Evolutionary conservation across 2,329 filamentous ascomycete species (phyloP).

Genomic region (Trichocomaceae sp.): DNA sequence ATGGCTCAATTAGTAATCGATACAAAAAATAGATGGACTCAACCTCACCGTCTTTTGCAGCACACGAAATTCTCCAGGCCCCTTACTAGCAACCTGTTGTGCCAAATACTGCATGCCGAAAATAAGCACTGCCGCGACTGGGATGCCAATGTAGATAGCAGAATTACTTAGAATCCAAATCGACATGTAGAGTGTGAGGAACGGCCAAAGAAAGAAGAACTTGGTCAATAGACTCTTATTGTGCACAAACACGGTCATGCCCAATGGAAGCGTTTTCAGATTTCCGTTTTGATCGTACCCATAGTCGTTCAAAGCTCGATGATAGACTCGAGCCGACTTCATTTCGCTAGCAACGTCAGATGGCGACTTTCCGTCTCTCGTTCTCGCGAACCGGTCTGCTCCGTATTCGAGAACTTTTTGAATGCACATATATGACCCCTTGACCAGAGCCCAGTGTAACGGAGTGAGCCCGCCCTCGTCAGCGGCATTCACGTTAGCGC

Average conservation of each 20-base stretch:
- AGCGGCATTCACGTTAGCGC: constrained; percentile 80
- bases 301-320: constrained; percentile 71
- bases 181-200: constrained; percentile 64
- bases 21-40: not conserved
- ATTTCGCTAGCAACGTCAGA: constrained; percentile 80
- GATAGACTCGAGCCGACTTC: constrained; percentile 77
- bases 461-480: constrained; percentile 94
- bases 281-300: constrained; percentile 77
- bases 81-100: constrained; percentile 71
- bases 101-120: constrained; percentile 66
- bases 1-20: constrained; percentile 18
- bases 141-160: constrained; percentile 69
- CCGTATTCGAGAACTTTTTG: constrained; percentile 95
- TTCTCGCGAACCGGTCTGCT: constrained; percentile 85
- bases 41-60: constrained; percentile 75
- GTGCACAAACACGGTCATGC: constrained; percentile 66
- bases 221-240: constrained; percentile 71
- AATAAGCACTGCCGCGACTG: constrained; percentile 60
- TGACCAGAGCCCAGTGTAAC: constrained; percentile 92
- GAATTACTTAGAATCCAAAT: constrained; percentile 67
- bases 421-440: constrained; percentile 81
- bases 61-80: constrained; percentile 78
- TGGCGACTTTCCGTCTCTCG: constrained; percentile 83
- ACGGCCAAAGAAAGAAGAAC: constrained; percentile 87
- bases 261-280: constrained; percentile 62